Conservation (phyloP, 306 rosid genomes). For the Canavalia ensiformis region DNA sequence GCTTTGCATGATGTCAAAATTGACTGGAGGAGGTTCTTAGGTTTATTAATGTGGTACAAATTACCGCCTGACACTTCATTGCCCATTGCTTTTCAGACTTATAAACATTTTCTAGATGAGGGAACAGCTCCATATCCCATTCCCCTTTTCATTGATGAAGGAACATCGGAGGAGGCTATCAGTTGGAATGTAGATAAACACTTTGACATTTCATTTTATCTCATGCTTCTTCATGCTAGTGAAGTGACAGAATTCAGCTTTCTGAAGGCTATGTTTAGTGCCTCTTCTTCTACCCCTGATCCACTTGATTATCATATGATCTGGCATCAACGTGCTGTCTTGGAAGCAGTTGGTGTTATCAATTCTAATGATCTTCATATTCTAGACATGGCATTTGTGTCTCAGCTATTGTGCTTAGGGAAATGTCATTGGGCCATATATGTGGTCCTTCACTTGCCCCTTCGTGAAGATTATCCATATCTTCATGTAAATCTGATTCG, state of each 20-base stretch:
- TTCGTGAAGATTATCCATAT: constrained; percentile 80
- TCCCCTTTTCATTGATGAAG: constrained; percentile 88
- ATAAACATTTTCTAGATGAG: constrained; percentile 74
- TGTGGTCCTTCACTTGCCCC: constrained; percentile 90
- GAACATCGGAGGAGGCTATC: constrained; percentile 60
- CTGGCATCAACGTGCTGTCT: constrained; percentile 90
- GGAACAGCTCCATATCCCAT: constrained; percentile 91
- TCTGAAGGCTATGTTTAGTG: constrained; percentile 86
- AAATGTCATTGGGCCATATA: constrained; percentile 98
- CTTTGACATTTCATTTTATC: constrained; percentile 89
- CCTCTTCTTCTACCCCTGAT: constrained; percentile 89
- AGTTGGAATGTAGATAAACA: constrained; percentile 56
- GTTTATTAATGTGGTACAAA: constrained; percentile 89
- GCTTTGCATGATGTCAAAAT: constrained; percentile 69
- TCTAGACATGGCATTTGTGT: constrained; percentile 88
- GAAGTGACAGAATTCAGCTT: constrained; percentile 65
- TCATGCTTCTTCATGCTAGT: constrained; percentile 92
- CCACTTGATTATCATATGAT: constrained; percentile 98
- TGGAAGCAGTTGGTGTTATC: constrained; percentile 92
- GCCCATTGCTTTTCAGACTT: constrained; percentile 72
- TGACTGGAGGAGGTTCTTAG: constrained; percentile 98
- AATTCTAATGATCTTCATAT: constrained; percentile 84
- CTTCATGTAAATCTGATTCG: constrained; percentile 84
- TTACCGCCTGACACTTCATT: constrained; percentile 79
- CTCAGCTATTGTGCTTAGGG: constrained; percentile 86